Conservation (phyloP, 2,329 filamentous ascomycete species). For the Pseudogymnoascus sp. region DNA sequence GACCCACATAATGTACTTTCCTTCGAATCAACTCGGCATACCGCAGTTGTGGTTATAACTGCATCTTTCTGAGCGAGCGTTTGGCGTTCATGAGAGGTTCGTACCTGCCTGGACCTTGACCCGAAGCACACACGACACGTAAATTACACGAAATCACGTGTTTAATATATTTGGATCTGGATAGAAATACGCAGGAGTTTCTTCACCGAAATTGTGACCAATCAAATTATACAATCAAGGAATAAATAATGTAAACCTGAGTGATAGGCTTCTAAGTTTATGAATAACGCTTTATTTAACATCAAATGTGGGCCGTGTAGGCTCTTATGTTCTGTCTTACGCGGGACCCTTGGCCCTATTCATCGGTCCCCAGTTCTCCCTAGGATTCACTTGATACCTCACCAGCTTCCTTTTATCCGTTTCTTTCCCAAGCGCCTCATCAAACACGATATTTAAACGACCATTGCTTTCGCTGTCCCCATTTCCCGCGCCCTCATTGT, state of each 20-base stretch:
- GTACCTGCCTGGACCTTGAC: not conserved
- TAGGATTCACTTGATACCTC: conserved; percentile 83
- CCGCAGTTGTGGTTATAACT: not conserved
- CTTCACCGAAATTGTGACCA: not conserved
- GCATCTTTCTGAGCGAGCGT: not conserved
- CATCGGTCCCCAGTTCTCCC: conserved; percentile 84
- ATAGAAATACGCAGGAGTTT: not conserved
- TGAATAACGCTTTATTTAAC: not conserved
- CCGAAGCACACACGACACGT: not conserved
- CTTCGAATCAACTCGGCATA: not conserved
- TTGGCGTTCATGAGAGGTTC: not conserved
- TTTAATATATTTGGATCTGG: not conserved
- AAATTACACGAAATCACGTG: conserved; percentile 6
- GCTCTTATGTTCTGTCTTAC: not conserved
- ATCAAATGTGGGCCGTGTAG: not conserved
- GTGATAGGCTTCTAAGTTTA: not conserved
- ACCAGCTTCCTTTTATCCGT: conserved; percentile 62
- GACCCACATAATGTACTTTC: conserved; percentile 39
- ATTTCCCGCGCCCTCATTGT: conserved; percentile 17
- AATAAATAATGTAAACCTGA: not conserved
- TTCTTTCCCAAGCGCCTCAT: conserved; percentile 69
- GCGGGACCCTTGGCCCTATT: conserved; percentile 25
- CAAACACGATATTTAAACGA: conserved; percentile 56
- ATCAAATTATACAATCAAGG: not conserved
- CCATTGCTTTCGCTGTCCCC: conserved; percentile 25